phyloP scores from a whole-genome alignment of 2,329 filamentous ascomycete genomes.

The Setomelanomma holmii region DNA sequence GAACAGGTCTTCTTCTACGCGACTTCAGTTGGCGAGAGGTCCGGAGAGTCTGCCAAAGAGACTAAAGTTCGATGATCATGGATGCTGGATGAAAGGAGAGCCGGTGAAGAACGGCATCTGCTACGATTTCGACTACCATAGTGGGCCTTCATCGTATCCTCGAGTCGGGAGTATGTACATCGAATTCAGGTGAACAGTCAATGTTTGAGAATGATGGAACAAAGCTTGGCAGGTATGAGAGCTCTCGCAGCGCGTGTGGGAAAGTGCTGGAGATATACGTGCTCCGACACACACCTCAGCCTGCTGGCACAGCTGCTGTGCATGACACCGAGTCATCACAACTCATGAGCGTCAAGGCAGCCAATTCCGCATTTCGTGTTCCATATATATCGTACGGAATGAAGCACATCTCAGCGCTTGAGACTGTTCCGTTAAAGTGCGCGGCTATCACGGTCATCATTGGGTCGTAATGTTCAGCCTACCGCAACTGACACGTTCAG shows the following conservation, averaged over 20 bases:
- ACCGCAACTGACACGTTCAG: neutral
- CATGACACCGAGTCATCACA: conserved; percentile 13
- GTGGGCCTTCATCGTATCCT: too few relatives aligned
- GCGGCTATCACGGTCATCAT: neutral
- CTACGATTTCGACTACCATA: too few relatives aligned
- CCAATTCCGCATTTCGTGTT: conserved; percentile 22
- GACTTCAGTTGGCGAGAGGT: too few relatives aligned
- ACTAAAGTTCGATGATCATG: too few relatives aligned
- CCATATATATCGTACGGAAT: conserved; percentile 12
- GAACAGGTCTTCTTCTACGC: too few relatives aligned
- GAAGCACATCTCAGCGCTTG: conserved; percentile 33
- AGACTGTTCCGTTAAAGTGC: neutral
- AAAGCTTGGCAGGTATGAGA: neutral
- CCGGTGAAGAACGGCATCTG: too few relatives aligned
- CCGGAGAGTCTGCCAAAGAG: too few relatives aligned
- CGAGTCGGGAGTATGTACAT: too few relatives aligned
- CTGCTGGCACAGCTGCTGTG: conserved; percentile 9
- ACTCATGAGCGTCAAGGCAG: conserved; percentile 28
- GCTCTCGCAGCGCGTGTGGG: neutral
- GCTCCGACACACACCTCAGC: conserved; percentile 1
- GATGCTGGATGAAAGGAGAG: too few relatives aligned
- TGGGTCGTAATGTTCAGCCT: conserved; percentile 2
- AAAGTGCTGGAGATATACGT: conserved; percentile 16
- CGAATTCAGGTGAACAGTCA: neutral
- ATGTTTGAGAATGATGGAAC: neutral